Evolutionary conservation across 2,329 filamentous ascomycete species (phyloP).

Genomic region (Colletotrichum costaricense): DNA sequence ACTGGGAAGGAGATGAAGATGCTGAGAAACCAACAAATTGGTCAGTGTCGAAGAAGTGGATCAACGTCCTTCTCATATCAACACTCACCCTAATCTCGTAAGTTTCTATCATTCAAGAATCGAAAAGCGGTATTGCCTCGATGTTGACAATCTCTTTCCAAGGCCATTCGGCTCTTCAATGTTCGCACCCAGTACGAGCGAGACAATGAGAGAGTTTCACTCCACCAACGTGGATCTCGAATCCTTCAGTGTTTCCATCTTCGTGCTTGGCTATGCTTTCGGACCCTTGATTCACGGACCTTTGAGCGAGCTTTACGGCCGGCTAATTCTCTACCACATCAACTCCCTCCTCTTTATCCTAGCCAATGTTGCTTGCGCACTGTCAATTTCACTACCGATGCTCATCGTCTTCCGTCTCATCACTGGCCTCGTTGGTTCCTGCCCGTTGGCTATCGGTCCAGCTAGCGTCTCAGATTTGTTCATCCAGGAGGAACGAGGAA

Average conservation of each 20-base stretch:
- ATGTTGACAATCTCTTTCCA: neutral
- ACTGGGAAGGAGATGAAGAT: neutral
- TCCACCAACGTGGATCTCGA: neutral
- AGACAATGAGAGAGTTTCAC: neutral
- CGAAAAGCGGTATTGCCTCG: too few relatives aligned
- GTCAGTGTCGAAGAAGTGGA: neutral
- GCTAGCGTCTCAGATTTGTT: slow-evolving; percentile 57
- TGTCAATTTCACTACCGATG: slow-evolving; percentile 50
- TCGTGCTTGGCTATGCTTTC: slow-evolving; percentile 64
- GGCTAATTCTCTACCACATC: slow-evolving; percentile 54
- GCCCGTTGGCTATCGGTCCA: slow-evolving; percentile 64
- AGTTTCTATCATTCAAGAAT: neutral
- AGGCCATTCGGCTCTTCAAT: neutral
- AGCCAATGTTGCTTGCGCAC: slow-evolving; percentile 52
- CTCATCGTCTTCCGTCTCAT: slow-evolving; percentile 63
- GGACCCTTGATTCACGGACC: slow-evolving; percentile 61
- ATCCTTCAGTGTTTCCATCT: slow-evolving; percentile 45
- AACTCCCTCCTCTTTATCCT: slow-evolving; percentile 52
- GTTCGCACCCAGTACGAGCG: neutral
- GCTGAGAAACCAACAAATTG: neutral
- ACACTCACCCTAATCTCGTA: neutral
- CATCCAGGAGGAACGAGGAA: slow-evolving; percentile 46
- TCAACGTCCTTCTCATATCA: neutral
- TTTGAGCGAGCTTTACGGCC: slow-evolving; percentile 60
- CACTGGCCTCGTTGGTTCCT: slow-evolving; percentile 63